A percentile compares a stretch with the other conserved stretches of the same genome.
phyloP scores from a whole-genome alignment of 176 grass and related monocot species.

The Carex myosuroides region DNA sequence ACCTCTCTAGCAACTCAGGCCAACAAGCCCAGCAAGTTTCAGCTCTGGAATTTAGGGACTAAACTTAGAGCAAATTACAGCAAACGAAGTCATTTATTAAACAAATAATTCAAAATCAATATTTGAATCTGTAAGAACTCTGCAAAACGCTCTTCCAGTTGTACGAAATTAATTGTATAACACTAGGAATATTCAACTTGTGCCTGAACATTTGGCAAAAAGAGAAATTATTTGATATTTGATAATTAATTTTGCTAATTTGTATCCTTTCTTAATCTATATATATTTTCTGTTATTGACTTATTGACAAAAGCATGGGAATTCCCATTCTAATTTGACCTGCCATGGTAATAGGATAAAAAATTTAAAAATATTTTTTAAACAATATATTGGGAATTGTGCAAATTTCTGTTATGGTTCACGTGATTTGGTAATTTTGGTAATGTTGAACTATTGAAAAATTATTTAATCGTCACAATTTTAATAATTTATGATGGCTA shows the following conservation, averaged over 20 bases:
- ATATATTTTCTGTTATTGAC: not conserved
- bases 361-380: not conserved
- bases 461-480: not conserved
- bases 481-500: not conserved
- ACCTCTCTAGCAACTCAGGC: not conserved
- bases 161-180: not conserved
- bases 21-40: not conserved
- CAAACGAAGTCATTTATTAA: not conserved
- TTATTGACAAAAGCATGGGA: not conserved
- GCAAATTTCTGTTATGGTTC: not conserved
- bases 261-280: not conserved
- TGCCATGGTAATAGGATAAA: not conserved
- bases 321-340: not conserved
- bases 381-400: not conserved
- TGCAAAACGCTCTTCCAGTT: not conserved
- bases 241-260: slow-evolving; percentile 6
- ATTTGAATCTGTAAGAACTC: not conserved
- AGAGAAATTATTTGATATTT: not conserved
- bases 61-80: not conserved
- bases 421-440: not conserved
- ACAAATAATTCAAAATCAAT: not conserved
- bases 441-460: not conserved
- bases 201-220: not conserved
- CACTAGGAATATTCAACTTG: too few relatives aligned
- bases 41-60: not conserved